phyloP scores from a whole-genome alignment of 176 grass and related monocot genomes.

The Chloris gayana region DNA sequence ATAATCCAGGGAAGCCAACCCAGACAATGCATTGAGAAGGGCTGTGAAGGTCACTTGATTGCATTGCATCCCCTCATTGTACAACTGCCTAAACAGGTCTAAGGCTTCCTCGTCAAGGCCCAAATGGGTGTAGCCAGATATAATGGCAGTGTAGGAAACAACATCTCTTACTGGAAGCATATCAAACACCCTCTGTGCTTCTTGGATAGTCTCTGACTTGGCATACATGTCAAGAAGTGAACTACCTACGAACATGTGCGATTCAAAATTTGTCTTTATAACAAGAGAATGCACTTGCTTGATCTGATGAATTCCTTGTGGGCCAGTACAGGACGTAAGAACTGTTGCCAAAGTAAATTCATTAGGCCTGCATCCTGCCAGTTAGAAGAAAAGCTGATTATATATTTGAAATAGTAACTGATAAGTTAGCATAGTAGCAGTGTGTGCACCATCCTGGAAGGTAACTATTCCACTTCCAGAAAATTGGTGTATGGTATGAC shows the following conservation, averaged over 20 bases:
- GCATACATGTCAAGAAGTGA: slow-evolving; percentile 78
- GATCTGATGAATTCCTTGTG: slow-evolving; percentile 37
- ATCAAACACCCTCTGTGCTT: slow-evolving; percentile 65
- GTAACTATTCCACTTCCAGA: background rate
- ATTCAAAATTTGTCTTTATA: slow-evolving; percentile 67
- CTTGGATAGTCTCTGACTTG: slow-evolving; percentile 57
- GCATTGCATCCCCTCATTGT: slow-evolving; percentile 70
- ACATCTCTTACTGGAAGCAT: slow-evolving; percentile 69
- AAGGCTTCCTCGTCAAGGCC: slow-evolving; percentile 78
- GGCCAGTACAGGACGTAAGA: slow-evolving; percentile 54
- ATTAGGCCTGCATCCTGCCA: slow-evolving; percentile 68
- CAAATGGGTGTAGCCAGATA: slow-evolving; percentile 62
- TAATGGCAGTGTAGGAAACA: slow-evolving; percentile 74
- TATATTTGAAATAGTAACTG: slow-evolving; percentile 5
- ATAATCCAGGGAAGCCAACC: slow-evolving; percentile 68
- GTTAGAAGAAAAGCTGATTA: slow-evolving; percentile 29
- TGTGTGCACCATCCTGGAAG: slow-evolving; percentile 27
- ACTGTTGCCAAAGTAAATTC: slow-evolving; percentile 66
- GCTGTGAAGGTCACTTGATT: slow-evolving; percentile 69
- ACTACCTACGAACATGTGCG: slow-evolving; percentile 70
- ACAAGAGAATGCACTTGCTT: slow-evolving; percentile 67
- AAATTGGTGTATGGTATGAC: background rate
- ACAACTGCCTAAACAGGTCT: slow-evolving; percentile 58
- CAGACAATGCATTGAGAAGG: slow-evolving; percentile 69
- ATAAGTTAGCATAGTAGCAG: slow-evolving; percentile 16